Base-by-base conservation (phyloP, 83 land plant genomes). In the Thuja plicata region DNA sequence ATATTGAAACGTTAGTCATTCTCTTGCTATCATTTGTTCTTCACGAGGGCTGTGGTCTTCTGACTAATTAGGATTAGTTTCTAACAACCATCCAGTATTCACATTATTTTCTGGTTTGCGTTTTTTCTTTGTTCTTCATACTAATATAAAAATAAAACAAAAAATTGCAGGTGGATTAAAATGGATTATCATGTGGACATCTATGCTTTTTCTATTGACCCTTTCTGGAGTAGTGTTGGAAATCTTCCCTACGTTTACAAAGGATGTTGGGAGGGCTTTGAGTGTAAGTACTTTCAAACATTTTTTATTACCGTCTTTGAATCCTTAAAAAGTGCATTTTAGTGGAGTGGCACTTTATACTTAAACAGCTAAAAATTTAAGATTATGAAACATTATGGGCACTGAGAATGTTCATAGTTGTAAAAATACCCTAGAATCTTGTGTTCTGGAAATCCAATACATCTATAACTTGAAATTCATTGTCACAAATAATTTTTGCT, bases 231-330 rank as follows among this genome's bases (percentile, higher is more conserved):
- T 95, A 37, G 62, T 71, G 21, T 86, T 87, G 79, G 92, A 94
- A 41, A 50, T 92, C 50, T 50, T 97, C 87, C 94, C 95, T 35
- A 92, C 98, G 85, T 97, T 94, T 89, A 95, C 94, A 19, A 91
- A 92, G 34, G 95, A 96, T 60, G 91, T 92, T 90, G 93, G 96
- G 37, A 91, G 98, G 79, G 92, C 95, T 90, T 87, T 96, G 70
- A 93, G 96, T 90, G 98, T 97, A 89, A 93, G 95, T 88, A 37
- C 21, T 85, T 40, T 74, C 17, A 74, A 34, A 27, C 9, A 84
- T 8, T 76, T 24, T 27, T 88, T 41, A 43, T 9, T 17, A 4
- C 41, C 38, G 8, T 41, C 55, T 79, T 40, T 79, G 83, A 40
- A 40, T 79, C 40, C n/a, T 79, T 79, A 38, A 82, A 82, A 1